phyloP scores from a whole-genome alignment of 2,329 filamentous ascomycete genomes.

The Dryadomyces quercus-mongolicae region DNA sequence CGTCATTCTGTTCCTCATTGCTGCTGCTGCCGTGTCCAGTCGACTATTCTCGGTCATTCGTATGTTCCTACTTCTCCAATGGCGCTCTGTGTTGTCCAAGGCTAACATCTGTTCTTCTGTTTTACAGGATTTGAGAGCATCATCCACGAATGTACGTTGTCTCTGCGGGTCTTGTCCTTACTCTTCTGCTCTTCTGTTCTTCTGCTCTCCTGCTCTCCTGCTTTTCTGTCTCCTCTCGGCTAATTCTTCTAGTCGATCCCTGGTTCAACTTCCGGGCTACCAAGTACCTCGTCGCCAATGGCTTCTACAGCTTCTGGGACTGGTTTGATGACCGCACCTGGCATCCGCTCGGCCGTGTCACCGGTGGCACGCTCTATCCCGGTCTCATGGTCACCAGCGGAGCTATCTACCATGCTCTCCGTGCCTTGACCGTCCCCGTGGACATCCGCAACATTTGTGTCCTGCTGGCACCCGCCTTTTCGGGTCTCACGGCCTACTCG shows the following conservation, averaged over 20 bases:
- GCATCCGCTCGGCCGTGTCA: conserved; percentile 97
- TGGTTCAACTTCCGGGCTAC: conserved; percentile 99
- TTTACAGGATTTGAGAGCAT: conserved; percentile 85
- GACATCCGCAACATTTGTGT: conserved; percentile 99
- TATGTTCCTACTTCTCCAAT: conserved; percentile 34
- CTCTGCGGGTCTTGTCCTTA: conserved; percentile 4
- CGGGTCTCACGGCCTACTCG: conserved; percentile 83
- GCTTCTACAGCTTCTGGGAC: conserved; percentile 98
- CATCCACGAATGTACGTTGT: conserved; percentile 92
- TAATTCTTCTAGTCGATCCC: conserved; percentile 64
- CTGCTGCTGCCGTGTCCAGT: conserved; percentile 80
- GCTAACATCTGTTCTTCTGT: background rate
- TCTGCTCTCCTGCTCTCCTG: conserved; percentile 5
- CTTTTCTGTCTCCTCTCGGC: conserved; percentile 12
- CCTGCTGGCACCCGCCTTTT: conserved; percentile 86
- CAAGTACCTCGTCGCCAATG: conserved; percentile 92
- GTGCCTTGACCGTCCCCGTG: conserved; percentile 78
- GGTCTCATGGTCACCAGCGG: conserved; percentile 99
- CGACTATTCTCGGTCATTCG: conserved; percentile 97
- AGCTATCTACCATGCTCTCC: conserved; percentile 87
- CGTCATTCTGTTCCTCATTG: conserved; percentile 83
- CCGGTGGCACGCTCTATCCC: conserved; percentile 95
- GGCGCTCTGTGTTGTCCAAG: conserved; percentile 8
- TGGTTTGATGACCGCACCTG: conserved; percentile 99
- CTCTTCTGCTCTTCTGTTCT: conserved; percentile 10